These are phyloP conservation scores for Suhomyces terraborum DNA, from an alignment of 1,139 yeast species.

Conservation along the genomic window DNA sequence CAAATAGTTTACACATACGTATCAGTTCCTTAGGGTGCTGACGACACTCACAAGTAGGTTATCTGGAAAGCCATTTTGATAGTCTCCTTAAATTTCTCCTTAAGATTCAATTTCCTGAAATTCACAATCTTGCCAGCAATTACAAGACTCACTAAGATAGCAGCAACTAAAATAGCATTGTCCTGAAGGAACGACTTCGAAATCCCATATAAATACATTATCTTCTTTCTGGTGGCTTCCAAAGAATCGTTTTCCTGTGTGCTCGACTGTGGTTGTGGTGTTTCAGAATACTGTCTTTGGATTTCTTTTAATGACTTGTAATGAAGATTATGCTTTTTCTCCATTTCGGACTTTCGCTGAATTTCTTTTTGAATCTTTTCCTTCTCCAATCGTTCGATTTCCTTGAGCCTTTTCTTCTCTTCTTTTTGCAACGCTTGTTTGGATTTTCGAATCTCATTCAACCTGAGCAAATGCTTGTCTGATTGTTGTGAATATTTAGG, in stretches of 20 bases:
- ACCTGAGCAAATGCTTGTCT: constrained; percentile 20
- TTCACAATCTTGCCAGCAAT: constrained; percentile 27
- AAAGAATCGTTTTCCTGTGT: constrained; percentile 5
- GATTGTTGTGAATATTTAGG: constrained; percentile 18
- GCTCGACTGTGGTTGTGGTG: constrained; percentile 4
- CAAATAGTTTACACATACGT: background rate
- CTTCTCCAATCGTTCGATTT: constrained; percentile 17
- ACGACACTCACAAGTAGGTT: constrained; percentile 35
- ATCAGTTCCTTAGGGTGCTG: too few relatives aligned
- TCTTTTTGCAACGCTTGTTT: constrained; percentile 22
- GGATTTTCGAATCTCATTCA: constrained; percentile 22
- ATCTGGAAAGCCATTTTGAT: constrained; percentile 49
- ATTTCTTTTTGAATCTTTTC: constrained; percentile 27
- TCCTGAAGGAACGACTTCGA: constrained; percentile 28
- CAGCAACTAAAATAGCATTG: constrained; percentile 33
- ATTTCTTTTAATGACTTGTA: constrained; percentile 30
- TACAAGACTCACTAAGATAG: constrained; percentile 26
- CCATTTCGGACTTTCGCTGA: constrained; percentile 26
- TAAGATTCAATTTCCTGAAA: constrained; percentile 29
- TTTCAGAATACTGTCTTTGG: constrained; percentile 14
- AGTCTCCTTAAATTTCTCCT: constrained; percentile 39
- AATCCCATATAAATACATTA: constrained; percentile 22
- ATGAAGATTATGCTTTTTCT: constrained; percentile 33
- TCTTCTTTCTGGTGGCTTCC: constrained; percentile 16
- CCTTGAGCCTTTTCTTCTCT: constrained; percentile 19